phyloP scores from a whole-genome alignment of 1,284 basidiomycete species.

The Phylloboletellus chloephorus region DNA sequence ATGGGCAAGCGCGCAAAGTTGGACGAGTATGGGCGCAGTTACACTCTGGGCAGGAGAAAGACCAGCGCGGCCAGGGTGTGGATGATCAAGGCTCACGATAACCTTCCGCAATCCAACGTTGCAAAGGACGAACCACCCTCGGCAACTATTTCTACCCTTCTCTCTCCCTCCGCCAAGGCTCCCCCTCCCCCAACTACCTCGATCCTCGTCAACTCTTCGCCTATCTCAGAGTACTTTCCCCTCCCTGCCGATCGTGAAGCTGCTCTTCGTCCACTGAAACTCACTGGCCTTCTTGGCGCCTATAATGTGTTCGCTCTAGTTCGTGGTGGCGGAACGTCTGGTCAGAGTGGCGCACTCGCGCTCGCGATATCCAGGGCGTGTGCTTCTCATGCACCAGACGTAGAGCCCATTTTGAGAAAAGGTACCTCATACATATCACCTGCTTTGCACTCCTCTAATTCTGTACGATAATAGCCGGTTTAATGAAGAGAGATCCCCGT shows the following conservation, averaged over 20 bases:
- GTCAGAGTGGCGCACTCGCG: constrained; percentile 88
- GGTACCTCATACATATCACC: constrained; percentile 42
- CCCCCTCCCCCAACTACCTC: constrained; percentile 41
- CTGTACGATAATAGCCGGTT: constrained; percentile 56
- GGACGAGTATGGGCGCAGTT: constrained; percentile 75
- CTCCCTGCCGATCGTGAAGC: constrained; percentile 75
- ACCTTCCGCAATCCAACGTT: constrained; percentile 38
- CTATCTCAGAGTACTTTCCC: constrained; percentile 76
- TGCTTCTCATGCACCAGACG: constrained; percentile 61
- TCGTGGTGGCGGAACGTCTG: constrained; percentile 84
- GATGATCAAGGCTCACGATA: constrained; percentile 76
- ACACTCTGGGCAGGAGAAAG: constrained; percentile 81
- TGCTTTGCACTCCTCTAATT: constrained; percentile 1
- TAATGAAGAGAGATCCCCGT: constrained; percentile 88
- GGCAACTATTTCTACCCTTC: constrained; percentile 17
- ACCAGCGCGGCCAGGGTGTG: constrained; percentile 86
- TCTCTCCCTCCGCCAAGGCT: constrained; percentile 15
- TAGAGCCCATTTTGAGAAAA: constrained; percentile 64
- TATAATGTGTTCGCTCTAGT: constrained; percentile 90
- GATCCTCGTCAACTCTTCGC: constrained; percentile 81
- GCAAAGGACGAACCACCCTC: constrained; percentile 11
- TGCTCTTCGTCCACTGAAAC: constrained; percentile 76
- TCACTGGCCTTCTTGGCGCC: constrained; percentile 83
- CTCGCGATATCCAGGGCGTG: constrained; percentile 83
- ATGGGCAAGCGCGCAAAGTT: constrained; percentile 48